Evolutionary conservation across 805 yeast species (phyloP), one percentile per base, ranked within the genome.

Genomic region (Candida pseudofarinosa): DNA sequence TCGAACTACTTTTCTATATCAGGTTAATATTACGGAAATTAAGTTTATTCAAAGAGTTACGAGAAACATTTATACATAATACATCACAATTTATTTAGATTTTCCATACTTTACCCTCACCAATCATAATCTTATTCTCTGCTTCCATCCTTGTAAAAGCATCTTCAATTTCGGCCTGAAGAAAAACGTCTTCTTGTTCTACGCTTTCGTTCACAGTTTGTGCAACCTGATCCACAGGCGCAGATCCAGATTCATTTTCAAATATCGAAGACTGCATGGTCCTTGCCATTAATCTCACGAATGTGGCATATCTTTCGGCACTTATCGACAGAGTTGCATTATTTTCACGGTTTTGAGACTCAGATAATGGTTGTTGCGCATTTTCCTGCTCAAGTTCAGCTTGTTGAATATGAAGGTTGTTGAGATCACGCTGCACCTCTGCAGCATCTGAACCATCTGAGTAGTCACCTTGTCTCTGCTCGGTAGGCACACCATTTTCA

Each of bases 41-140:
- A 10, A 6, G 10, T 23, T 23, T 6, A 23, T 23, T 10, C 6
- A 23, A 23, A 23, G 10, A 23, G 10, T 10, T 23, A 23, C 28
- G 6, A 23, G 28, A 10, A 23, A 23, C 6, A 10, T 10, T 10
- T 23, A 23, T 23, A 23, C 28, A 23, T 7, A 23, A 10, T 23
- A 23, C 28, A 23, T 23, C 10, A 7, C 28, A 10, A 23, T 23
- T n/a, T 23, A 23, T 35, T 39, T 56, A 66, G 40, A 67, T 60
- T 50, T 59, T 59, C 64, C 66, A 68, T 37, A 70, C 55, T 55
- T 66, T 65, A 26, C 69, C 73, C 46, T 67, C 71, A 40, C 63
- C 59, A n/a, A 57, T 44, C 60, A 62, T 61, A 33, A 69, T 52
- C 51, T 63, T 59, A 47, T 65, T 69, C 45, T 66, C 71, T 13